Evolutionary conservation across 441 rosid genomes (phyloP).

Genomic region (Rhodomyrtus psidioides): DNA sequence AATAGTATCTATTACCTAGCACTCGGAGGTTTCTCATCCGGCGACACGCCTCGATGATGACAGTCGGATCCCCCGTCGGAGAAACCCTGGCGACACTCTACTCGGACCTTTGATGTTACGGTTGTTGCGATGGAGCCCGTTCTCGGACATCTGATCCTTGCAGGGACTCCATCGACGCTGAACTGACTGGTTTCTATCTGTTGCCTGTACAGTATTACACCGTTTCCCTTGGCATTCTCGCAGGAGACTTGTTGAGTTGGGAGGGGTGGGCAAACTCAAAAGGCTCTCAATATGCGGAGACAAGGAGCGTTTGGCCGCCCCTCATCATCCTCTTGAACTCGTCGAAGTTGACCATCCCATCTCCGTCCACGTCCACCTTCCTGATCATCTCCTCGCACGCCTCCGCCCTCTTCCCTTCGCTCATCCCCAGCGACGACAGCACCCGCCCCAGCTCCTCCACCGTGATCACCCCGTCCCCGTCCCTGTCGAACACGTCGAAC

Average conservation of each 20-base stretch:
- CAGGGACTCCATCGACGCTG: background rate
- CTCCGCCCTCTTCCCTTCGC: background rate
- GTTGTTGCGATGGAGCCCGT: background rate
- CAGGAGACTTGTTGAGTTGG: background rate
- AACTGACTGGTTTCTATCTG: background rate
- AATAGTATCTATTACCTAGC: background rate
- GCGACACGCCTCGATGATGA: background rate
- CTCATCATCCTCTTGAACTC: constrained; percentile 49
- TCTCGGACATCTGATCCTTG: background rate
- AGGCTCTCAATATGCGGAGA: background rate
- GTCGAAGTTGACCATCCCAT: background rate
- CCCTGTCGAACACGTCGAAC: constrained; percentile 7
- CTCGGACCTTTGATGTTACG: background rate
- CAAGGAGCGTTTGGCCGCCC: constrained; percentile 16
- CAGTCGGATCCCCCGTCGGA: background rate
- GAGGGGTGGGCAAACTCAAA: background rate
- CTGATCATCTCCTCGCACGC: background rate
- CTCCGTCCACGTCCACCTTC: constrained; percentile 1
- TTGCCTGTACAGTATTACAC: background rate
- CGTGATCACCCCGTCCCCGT: constrained; percentile 6
- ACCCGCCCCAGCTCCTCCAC: constrained; percentile 2
- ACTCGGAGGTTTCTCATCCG: background rate
- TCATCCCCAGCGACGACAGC: constrained; percentile 3
- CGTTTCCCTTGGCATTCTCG: background rate
- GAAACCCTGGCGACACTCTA: background rate